These are phyloP conservation scores for Boletus bicolor DNA, from an alignment of 768 basidiomycete species.

Conservation along the genomic window DNA sequence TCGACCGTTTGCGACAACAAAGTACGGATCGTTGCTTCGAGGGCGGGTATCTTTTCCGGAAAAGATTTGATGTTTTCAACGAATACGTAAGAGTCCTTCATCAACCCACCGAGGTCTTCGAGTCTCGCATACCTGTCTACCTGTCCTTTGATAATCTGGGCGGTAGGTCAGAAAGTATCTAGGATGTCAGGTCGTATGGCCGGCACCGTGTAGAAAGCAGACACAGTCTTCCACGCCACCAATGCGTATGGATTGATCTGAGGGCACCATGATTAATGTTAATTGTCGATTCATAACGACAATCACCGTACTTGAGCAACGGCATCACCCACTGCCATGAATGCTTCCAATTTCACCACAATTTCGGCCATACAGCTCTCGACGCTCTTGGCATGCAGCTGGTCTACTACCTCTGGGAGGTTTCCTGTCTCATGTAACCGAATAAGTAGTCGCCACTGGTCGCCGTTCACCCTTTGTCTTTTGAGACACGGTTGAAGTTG, in stretches of 20 bases:
- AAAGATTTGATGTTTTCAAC: slow-evolving; percentile 29
- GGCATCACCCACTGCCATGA: slow-evolving; percentile 23
- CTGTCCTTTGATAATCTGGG: slow-evolving; percentile 30
- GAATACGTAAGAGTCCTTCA: slow-evolving; percentile 33
- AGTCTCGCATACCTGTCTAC: slow-evolving; percentile 26
- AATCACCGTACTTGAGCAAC: slow-evolving; percentile 17
- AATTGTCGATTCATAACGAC: not conserved
- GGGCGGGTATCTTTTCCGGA: slow-evolving; percentile 25
- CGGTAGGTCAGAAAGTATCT: slow-evolving; percentile 2
- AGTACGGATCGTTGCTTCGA: slow-evolving; percentile 26
- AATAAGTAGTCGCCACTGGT: slow-evolving; percentile 22
- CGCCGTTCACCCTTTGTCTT: not conserved
- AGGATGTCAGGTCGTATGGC: not conserved
- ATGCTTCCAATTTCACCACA: slow-evolving; percentile 23
- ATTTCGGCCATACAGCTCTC: slow-evolving; percentile 21
- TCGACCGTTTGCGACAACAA: slow-evolving; percentile 35
- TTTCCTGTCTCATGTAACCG: slow-evolving; percentile 13
- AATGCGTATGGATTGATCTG: slow-evolving; percentile 28
- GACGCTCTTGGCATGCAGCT: slow-evolving; percentile 2
- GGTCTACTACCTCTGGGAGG: not conserved
- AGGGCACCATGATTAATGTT: not conserved
- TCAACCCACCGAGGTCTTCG: slow-evolving; percentile 26
- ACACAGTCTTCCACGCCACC: slow-evolving; percentile 28
- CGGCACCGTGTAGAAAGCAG: slow-evolving; percentile 28
- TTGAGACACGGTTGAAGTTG: slow-evolving; percentile 12